Conservation (phyloP, 2,329 filamentous ascomycete species). For the Amesomyces nigricolor region DNA sequence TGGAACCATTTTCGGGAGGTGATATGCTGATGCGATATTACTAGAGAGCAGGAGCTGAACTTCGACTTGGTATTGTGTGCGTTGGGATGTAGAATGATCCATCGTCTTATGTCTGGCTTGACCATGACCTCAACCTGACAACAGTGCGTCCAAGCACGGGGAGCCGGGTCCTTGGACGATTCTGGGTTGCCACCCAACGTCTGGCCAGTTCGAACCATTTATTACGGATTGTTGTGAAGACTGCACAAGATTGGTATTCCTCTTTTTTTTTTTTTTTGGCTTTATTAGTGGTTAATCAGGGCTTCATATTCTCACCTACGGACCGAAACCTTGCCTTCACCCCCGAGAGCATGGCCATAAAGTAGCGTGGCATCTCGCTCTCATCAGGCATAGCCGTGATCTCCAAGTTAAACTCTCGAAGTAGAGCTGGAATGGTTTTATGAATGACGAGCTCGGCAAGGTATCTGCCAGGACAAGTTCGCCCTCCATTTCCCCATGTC, state of each 20-base stretch:
- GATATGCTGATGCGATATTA: no score
- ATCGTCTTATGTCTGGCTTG: no score
- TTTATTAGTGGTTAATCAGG: no score
- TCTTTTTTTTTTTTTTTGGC: no score
- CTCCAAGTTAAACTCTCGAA: conserved; percentile 42
- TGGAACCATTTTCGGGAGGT: not conserved
- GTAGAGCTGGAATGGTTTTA: conserved; percentile 39
- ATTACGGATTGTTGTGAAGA: not conserved
- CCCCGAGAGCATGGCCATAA: conserved; percentile 48
- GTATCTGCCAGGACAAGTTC: conserved; percentile 46
- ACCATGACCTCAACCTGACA: not conserved
- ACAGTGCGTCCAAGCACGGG: not conserved
- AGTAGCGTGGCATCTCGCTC: conserved; percentile 41
- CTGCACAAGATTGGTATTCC: not conserved
- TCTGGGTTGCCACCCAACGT: no score
- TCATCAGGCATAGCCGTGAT: conserved; percentile 34
- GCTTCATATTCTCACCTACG: no score
- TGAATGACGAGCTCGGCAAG: conserved; percentile 46
- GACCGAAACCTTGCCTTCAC: conserved; percentile 37
- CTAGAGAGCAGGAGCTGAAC: no score
- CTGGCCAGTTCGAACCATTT: no score
- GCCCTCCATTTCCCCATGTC: conserved; percentile 47
- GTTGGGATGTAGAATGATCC: no score
- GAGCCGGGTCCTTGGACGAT: not conserved
- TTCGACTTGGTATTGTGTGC: no score